Percentiles rank a stretch among this genome's conserved stretches.
Evolutionary conservation across 2,329 filamentous ascomycete species (phyloP).

Genomic region (Drechslerella dactyloides): DNA sequence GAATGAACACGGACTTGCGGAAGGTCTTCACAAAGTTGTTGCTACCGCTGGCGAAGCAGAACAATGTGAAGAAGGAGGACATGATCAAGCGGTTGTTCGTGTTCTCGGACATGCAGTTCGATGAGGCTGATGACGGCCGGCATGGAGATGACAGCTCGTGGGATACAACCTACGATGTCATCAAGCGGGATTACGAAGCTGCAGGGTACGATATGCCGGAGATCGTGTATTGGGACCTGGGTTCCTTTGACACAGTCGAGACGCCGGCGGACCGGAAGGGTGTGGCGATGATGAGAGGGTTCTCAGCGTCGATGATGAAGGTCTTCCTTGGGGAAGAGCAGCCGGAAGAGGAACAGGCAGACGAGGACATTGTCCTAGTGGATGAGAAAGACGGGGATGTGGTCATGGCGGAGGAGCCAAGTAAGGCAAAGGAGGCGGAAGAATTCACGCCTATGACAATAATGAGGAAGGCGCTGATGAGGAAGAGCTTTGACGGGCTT

Average conservation of each 20-base stretch:
- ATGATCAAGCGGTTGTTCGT: constrained; percentile 70
- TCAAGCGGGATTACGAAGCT: constrained; percentile 60
- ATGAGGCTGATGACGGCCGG: constrained; percentile 56
- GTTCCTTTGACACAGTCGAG: constrained; percentile 60
- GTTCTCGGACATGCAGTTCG: constrained; percentile 69
- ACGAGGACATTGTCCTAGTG: constrained; percentile 13
- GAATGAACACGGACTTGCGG: constrained; percentile 63
- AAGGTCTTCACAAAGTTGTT: constrained; percentile 65
- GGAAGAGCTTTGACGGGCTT: constrained; percentile 66
- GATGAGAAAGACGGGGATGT: constrained; percentile 10
- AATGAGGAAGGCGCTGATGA: constrained; percentile 63
- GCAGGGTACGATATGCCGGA: constrained; percentile 67
- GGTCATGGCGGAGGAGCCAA: constrained; percentile 54
- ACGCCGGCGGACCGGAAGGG: constrained; percentile 66
- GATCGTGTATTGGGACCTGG: constrained; percentile 69
- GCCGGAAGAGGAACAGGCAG: constrained; percentile 58
- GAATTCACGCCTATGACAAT: constrained; percentile 60
- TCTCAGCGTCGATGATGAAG: constrained; percentile 57
- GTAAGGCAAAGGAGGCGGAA: constrained; percentile 57
- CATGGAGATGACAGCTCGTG: constrained; percentile 55
- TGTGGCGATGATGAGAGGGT: constrained; percentile 66
- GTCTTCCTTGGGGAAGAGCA: constrained; percentile 57
- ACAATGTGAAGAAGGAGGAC: constrained; percentile 64
- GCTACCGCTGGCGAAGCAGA: constrained; percentile 63
- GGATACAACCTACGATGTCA: constrained; percentile 62